A percentile compares a stretch with the other conserved stretches of the same genome.
phyloP scores from a whole-genome alignment of 73 alveolate genomes.

The Tetrahymena borealis region DNA sequence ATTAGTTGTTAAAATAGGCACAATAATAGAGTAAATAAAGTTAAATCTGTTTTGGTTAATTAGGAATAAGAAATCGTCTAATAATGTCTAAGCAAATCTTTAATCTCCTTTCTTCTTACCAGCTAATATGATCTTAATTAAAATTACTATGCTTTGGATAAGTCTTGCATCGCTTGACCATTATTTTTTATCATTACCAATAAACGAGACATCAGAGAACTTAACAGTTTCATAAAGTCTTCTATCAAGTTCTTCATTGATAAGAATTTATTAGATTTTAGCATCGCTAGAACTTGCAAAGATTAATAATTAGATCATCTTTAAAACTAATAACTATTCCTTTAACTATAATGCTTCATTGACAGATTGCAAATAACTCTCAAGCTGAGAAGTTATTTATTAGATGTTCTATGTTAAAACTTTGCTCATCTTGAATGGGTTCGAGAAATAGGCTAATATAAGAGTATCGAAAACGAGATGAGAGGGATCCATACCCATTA shows the following conservation, averaged over 20 bases:
- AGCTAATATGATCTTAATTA: slow-evolving; percentile 12
- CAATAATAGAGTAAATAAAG: neutral
- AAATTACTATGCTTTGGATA: slow-evolving; percentile 7
- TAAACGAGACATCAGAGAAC: neutral
- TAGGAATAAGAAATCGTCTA: slow-evolving; percentile 5
- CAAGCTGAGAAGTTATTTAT: neutral
- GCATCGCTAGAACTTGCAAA: neutral
- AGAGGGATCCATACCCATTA: neutral
- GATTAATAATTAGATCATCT: neutral
- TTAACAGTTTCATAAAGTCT: slow-evolving; percentile 3
- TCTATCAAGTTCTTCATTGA: neutral
- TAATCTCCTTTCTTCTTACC: neutral
- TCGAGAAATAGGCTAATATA: neutral
- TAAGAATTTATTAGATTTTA: neutral
- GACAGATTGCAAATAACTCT: neutral
- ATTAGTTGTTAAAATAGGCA: slow-evolving; percentile 19
- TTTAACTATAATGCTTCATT: neutral
- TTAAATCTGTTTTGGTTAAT: slow-evolving; percentile 5
- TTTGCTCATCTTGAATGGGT: neutral
- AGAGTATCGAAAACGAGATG: neutral
- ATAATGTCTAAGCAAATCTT: neutral
- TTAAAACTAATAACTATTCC: neutral
- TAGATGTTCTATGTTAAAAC: neutral
- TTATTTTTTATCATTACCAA: neutral
- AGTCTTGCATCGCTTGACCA: slow-evolving; percentile 28